A percentile compares a stretch with the other conserved stretches of the same genome.
These are phyloP conservation scores for Exserohilum rostratum DNA, from an alignment of 2,329 filamentous ascomycete species.

Conservation along the genomic window DNA sequence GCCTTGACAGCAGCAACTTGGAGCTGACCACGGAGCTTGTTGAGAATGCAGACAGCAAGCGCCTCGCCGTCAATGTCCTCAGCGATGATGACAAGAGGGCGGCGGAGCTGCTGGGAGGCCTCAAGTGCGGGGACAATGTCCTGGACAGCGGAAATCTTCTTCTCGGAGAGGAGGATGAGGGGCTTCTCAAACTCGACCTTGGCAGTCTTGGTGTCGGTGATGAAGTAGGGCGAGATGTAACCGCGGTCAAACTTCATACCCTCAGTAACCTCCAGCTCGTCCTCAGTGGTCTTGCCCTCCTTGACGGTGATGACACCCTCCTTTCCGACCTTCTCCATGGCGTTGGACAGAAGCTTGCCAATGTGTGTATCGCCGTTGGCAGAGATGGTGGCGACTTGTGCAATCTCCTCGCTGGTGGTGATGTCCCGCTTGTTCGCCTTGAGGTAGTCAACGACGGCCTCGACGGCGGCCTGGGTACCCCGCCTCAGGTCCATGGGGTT, in stretches of 20 bases:
- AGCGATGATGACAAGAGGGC: slow-evolving; percentile 96
- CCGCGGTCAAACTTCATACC: slow-evolving; percentile 99
- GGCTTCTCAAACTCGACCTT: slow-evolving; percentile 99
- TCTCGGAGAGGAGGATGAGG: slow-evolving; percentile 96
- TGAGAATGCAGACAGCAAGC: slow-evolving; percentile 97
- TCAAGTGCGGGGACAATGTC: slow-evolving; percentile 98
- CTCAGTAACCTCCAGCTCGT: slow-evolving; percentile 98
- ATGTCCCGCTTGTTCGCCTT: slow-evolving; percentile 97
- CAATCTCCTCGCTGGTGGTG: slow-evolving; percentile 95
- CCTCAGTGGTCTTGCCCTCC: slow-evolving; percentile 98
- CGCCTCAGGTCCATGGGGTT: slow-evolving; percentile 99
- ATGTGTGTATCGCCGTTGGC: slow-evolving; percentile 97
- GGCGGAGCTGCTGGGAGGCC: slow-evolving; percentile 92
- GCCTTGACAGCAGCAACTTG: slow-evolving; percentile 99
- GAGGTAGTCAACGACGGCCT: slow-evolving; percentile 91
- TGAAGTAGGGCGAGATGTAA: slow-evolving; percentile 99
- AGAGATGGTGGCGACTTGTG: slow-evolving; percentile 96
- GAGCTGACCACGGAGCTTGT: slow-evolving; percentile 99
- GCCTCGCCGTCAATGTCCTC: slow-evolving; percentile 99
- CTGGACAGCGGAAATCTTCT: slow-evolving; percentile 99
- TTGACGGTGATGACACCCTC: slow-evolving; percentile 99
- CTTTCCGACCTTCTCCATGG: slow-evolving; percentile 99
- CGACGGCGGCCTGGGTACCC: slow-evolving; percentile 95
- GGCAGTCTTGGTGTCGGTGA: slow-evolving; percentile 97
- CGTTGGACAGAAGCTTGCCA: slow-evolving; percentile 92